A percentile compares a stretch with the other conserved stretches of the same genome.
Evolutionary conservation across 208 protist genomes (phyloP).

Genomic region (Crithidia fasciculata): DNA sequence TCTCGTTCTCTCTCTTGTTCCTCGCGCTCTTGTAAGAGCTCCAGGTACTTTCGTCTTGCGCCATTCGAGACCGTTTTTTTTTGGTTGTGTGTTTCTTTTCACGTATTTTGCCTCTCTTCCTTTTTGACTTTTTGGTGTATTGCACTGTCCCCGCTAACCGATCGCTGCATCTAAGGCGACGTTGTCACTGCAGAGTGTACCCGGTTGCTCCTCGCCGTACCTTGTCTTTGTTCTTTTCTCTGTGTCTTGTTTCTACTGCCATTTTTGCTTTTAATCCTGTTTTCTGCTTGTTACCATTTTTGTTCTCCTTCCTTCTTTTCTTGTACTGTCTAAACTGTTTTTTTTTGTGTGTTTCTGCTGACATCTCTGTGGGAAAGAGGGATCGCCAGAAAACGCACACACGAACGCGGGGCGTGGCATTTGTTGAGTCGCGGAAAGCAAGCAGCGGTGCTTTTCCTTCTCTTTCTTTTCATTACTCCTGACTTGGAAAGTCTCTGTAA

Average conservation of each 20-base stretch:
- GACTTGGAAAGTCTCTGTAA: too few species aligned
- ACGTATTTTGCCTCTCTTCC: neutral
- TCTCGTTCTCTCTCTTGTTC: neutral
- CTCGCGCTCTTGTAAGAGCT: neutral
- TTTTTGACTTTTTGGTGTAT: too few species aligned
- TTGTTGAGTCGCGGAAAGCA: too few species aligned
- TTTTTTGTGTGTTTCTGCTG: constrained; percentile 2
- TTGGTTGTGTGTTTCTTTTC: constrained; percentile 1
- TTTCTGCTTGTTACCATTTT: neutral
- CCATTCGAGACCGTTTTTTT: neutral
- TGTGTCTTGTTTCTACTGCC: neutral
- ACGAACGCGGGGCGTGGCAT: too few species aligned
- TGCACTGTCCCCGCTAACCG: too few species aligned
- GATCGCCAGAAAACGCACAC: too few species aligned
- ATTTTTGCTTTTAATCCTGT: too few species aligned
- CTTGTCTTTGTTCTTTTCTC: neutral
- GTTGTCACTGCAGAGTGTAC: neutral
- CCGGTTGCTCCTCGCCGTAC: neutral
- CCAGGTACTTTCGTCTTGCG: neutral
- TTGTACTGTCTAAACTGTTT: neutral
- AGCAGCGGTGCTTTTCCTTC: too few species aligned
- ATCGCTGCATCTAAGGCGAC: too few species aligned
- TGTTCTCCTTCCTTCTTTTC: constrained; percentile 2
- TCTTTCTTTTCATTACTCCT: too few species aligned
- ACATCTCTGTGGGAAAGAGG: neutral